Conservation (phyloP, 2,329 filamentous ascomycete species). For the Tolypocladium cylindrosporum region DNA sequence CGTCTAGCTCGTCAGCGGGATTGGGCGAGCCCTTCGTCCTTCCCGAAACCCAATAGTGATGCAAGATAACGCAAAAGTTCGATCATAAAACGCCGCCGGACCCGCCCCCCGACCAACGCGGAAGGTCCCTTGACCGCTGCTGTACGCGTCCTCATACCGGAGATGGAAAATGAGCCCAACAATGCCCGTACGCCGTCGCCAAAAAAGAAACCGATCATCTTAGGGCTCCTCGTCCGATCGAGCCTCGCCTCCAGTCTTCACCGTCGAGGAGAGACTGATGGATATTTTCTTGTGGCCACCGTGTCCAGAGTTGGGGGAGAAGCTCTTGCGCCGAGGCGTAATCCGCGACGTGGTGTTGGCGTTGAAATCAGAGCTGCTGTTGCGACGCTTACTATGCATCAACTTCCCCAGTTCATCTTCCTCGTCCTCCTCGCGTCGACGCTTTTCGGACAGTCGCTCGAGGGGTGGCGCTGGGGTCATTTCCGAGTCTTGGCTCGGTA, state of each 20-base stretch:
- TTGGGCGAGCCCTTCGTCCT: neutral
- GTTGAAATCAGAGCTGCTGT: conserved; percentile 40
- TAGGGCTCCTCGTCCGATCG: conserved; percentile 30
- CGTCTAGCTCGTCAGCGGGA: neutral
- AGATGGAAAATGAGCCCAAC: neutral
- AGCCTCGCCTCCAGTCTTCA: conserved; percentile 28
- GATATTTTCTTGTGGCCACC: conserved; percentile 43
- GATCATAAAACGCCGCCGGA: neutral
- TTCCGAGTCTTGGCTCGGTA: conserved; percentile 2
- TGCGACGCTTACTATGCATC: conserved; percentile 53
- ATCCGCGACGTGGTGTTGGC: conserved; percentile 22
- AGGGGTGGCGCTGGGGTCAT: conserved; percentile 43
- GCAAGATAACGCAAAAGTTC: neutral
- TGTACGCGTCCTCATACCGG: neutral
- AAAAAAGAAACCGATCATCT: neutral
- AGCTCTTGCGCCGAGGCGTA: conserved; percentile 26
- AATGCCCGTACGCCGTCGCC: conserved; percentile 10
- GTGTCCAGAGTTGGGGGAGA: conserved; percentile 29
- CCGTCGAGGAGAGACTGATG: conserved; percentile 42
- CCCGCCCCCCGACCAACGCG: neutral
- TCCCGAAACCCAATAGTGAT: neutral
- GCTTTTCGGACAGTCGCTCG: conserved; percentile 78
- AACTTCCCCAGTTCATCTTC: conserved; percentile 88
- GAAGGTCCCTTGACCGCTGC: neutral
- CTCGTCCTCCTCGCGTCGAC: conserved; percentile 77